Conservation (phyloP, 129 eudicot genomes). For the Deinandra increscens region DNA sequence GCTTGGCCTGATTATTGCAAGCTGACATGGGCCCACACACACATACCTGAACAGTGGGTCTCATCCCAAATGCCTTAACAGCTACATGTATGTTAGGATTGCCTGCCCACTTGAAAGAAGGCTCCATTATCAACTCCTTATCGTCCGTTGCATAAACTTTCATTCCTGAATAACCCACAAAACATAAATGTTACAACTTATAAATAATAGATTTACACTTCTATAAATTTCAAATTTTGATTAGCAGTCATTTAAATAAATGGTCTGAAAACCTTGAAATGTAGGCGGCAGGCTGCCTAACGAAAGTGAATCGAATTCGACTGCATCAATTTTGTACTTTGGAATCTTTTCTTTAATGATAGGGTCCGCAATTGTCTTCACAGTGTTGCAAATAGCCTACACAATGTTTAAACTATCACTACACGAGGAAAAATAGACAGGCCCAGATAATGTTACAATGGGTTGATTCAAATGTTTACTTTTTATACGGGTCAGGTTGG, state of each 20-base stretch:
- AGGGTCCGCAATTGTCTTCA: conserved; percentile 70
- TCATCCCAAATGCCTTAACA: conserved; percentile 78
- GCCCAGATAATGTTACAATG: background rate
- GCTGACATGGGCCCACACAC: background rate
- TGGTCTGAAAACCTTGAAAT: conserved; percentile 61
- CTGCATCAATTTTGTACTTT: conserved; percentile 77
- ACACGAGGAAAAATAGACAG: background rate
- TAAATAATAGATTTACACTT: background rate
- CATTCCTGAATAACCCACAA: conserved; percentile 55
- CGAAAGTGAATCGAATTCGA: conserved; percentile 75
- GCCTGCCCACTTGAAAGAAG: conserved; percentile 80
- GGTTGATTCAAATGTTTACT: background rate
- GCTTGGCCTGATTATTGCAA: background rate
- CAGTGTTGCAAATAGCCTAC: conserved; percentile 91
- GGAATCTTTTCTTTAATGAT: conserved; percentile 95
- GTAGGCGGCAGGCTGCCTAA: conserved; percentile 94
- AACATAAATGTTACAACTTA: background rate
- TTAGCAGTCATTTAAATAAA: background rate
- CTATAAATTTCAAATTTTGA: background rate
- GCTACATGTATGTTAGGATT: conserved; percentile 82
- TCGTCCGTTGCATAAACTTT: conserved; percentile 80
- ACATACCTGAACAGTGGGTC: conserved; percentile 81
- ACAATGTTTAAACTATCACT: conserved; percentile 18
- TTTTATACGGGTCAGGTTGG: background rate
- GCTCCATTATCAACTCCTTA: conserved; percentile 91